Base-by-base conservation (phyloP, 202 grass and related monocot genomes). In the Schoenoplectus tabernaemontani region DNA sequence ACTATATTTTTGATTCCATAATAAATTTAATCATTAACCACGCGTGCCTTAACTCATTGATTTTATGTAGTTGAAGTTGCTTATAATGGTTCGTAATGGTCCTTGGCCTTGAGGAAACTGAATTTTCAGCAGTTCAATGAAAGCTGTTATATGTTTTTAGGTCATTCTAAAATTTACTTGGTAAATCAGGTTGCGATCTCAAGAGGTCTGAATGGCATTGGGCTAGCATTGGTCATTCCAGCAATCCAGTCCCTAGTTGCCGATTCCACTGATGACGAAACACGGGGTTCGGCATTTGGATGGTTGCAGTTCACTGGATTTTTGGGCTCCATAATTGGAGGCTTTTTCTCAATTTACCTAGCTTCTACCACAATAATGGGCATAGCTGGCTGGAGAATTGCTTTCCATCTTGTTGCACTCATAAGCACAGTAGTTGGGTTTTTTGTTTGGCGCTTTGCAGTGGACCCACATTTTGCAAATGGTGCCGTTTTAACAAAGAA, bases 231-330 rank as follows among this genome's bases (percentile, higher is more conserved):
- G n/a, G 89, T 91, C 13, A 85, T 72, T 12, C 93, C 93, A 0
- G 87, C 93, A 23, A 93, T 97, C 44, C 87, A 88, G 19, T 91
- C 93, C 76, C 79, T 97, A 4, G 87, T 93, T 12, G 93, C 93
- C 11, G 93, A 97, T 73, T 93, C 82, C 64, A 91, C 89, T 3
- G 85, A 97, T 46, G 82, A 91, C 28, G 84, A 23, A 47, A 85
- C 74, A 19, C 93, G 90, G 3, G 93, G 93, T 24, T 69, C 88
- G 0, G 93, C 90, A 4, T 97, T 97, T 72, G 93, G 93, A 70
- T 97, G 93, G 90, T 85, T 97, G 33, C 85, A 91, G 50, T 75
- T 97, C 41, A 89, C 93, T 16, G 88, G 93, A 16, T 91, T 87
- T 81, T 42, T 93, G 5, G 93, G 93, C 44, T 90, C 93, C 26